Evolutionary conservation across 225 moss, liverwort and hornwort species (phyloP), one percentile per base, ranked within the genome.

Genomic region (Polytrichum commune): DNA sequence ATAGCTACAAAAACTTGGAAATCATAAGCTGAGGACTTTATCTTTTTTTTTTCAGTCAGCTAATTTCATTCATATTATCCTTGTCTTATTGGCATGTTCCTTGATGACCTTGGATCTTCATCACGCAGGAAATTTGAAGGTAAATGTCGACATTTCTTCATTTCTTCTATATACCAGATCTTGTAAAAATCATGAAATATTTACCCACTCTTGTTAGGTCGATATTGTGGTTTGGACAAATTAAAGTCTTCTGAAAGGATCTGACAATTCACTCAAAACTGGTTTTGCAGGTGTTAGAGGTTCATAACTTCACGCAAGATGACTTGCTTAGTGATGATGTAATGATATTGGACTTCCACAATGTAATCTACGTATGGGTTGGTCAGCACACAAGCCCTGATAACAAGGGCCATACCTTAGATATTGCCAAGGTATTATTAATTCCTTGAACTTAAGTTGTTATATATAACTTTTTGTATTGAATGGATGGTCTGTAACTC

Each of bases 291-390:
- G 80, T 85, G 65, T 83, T 46, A 33, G 96, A 97, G 79, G 82
- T 92, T 29, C 93, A 89, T 74, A 97, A 93, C 77, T 97, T 92
- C 73, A 88, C 82, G 33, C 93, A 97, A 81, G 93, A 94, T 63
- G 96, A 97, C 72, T 88, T 97, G 73, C 78, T 97, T 84, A 91
- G 89, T 18, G 96, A 94, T 61, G 96, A 97, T 84, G 63, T 97
- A 38, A 90, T 97, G 92, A 85, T 97, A 62, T 73, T 98, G 78
- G 94, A 91, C 77, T 84, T 82, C 33, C 79, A 92, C 68, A 83
- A 85, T 75, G 87, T 72, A 64, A 75, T 94, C 10, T 88, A 76
- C 70, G 86, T 86, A 58, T 90, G 94, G 97, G 80, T 98, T 69
- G 94, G 97, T 61, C 90, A 90, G 67, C 84, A 91, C 60, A 72